Base-by-base conservation (phyloP, 148 eudicot species). In the Pharnaceum exiguum region DNA sequence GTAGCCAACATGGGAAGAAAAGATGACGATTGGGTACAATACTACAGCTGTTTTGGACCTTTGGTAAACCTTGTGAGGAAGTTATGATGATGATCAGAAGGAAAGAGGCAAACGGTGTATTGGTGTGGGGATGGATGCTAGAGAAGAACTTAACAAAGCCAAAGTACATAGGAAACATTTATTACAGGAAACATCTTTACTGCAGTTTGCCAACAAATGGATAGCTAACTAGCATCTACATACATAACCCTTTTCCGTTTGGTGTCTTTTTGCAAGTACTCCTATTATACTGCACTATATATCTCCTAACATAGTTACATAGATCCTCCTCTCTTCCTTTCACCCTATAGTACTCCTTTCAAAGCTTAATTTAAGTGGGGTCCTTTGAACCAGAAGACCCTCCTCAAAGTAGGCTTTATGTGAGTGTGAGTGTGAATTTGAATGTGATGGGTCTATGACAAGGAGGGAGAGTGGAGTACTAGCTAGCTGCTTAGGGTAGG, bases 381-480 rank as follows among this genome's bases (percentile, higher is more conserved):
- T 47, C 46, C 46, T 7, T 4, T 38, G 63, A 40, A 45, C 11
- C 15, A 33, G 40, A 2, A 0, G 2, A 22, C 22, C 13, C 39
- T 35, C 54, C 44, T 52, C 19, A 55, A 69, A 47, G 67, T 19
- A 39, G 66, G 49, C 56, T 68, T 65, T 65, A 36, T 68, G 46
- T 66, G 24, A 10, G 37, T 15, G 57, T 63, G 68, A 62, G 27
- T 68, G 46, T 66, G 24, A 10, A 46, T 15, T 51, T 63, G 68
- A 62, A 42, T 57, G 69, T 70, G 74, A 62, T 63, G 74, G 74
- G 69, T 48, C 74, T 49, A 70, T 55, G 74, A 70, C 57, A 55
- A n/a, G 16, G 47, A 30, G 3, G 23, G 7, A 9, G 1, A 17
- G 12, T 26, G 31, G 10, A 19, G 10, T 29, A 10, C 16, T 13